These are phyloP conservation scores for Cytospora leucostoma DNA, from an alignment of 2,329 filamentous ascomycete genomes.

Conservation along the genomic window DNA sequence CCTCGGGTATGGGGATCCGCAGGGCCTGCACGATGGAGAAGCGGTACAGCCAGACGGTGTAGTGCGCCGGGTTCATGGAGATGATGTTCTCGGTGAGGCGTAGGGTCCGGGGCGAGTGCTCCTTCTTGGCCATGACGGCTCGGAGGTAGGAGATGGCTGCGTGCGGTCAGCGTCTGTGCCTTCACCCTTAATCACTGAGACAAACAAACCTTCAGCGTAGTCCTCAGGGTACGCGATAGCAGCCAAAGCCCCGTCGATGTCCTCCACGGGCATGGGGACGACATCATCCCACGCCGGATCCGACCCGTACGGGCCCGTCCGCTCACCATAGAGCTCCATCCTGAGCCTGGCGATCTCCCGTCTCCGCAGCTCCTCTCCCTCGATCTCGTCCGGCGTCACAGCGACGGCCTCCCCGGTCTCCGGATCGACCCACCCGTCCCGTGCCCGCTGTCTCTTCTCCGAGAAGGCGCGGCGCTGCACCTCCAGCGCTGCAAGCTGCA, in stretches of 20 bases:
- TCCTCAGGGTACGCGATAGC: slow-evolving; percentile 87
- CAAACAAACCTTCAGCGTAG: slow-evolving; percentile 70
- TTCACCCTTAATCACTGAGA: not conserved
- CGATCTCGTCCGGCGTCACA: slow-evolving; percentile 43
- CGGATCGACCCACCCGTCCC: slow-evolving; percentile 24
- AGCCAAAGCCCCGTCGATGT: slow-evolving; percentile 83
- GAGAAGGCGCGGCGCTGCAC: slow-evolving; percentile 49
- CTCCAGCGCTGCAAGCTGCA: slow-evolving; percentile 46
- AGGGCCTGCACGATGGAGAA: slow-evolving; percentile 74
- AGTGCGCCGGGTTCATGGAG: slow-evolving; percentile 90
- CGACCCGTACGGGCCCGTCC: slow-evolving; percentile 55
- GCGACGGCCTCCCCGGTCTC: slow-evolving; percentile 30
- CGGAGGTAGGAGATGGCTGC: slow-evolving; percentile 87
- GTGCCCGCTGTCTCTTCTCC: slow-evolving; percentile 39
- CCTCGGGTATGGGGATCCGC: slow-evolving; percentile 64
- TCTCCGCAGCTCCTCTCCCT: slow-evolving; percentile 50
- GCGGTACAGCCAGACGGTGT: slow-evolving; percentile 97
- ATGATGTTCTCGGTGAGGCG: slow-evolving; percentile 88
- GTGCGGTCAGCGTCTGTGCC: slow-evolving; percentile 28
- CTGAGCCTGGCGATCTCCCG: slow-evolving; percentile 53
- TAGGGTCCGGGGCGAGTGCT: slow-evolving; percentile 77
- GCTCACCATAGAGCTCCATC: slow-evolving; percentile 55
- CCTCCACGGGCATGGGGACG: slow-evolving; percentile 77
- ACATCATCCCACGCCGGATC: slow-evolving; percentile 85
- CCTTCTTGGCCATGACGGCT: slow-evolving; percentile 86